Conservation (phyloP, 139 green algal species). For the Chlamydomonas sp. region DNA sequence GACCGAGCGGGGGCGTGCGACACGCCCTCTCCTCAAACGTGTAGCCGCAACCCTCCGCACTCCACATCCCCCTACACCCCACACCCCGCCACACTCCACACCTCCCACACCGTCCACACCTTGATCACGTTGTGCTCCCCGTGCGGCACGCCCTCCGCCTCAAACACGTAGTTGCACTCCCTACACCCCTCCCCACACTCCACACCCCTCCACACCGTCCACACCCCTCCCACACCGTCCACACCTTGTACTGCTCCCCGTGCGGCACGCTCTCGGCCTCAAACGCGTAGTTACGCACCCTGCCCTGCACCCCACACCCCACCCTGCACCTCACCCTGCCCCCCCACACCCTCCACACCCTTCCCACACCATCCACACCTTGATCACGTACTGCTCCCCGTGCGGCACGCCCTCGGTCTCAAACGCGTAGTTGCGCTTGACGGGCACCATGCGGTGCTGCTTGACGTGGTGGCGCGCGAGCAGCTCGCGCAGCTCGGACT, state of each 20-base stretch:
- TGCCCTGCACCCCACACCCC: too few relatives aligned
- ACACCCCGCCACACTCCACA: too few relatives aligned
- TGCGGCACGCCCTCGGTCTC: constrained; percentile 65
- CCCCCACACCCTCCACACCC: too few relatives aligned
- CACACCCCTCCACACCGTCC: too few relatives aligned
- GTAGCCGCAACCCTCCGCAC: too few relatives aligned
- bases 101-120: too few relatives aligned
- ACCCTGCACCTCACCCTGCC: neutral
- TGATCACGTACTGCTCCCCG: constrained; percentile 88
- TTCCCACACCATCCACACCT: too few relatives aligned
- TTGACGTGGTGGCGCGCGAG: constrained; percentile 58
- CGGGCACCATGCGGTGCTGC: constrained; percentile 70
- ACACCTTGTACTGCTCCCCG: constrained; percentile 90
- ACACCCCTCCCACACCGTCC: too few relatives aligned
- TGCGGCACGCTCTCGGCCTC: constrained; percentile 64
- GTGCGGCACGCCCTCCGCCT: constrained; percentile 61
- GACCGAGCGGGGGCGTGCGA: constrained; percentile 52
- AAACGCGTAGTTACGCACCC: constrained; percentile 89
- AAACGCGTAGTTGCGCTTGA: constrained; percentile 89
- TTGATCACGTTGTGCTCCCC: constrained; percentile 91
- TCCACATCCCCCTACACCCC: constrained; percentile 1
- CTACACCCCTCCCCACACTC: neutral
- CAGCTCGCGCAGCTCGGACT: constrained; percentile 67
- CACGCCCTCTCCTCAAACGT: constrained; percentile 80
- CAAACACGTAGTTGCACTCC: constrained; percentile 90